Conservation (phyloP, 352 stramenopile genomes). For the Phytopythium oedochilum region DNA sequence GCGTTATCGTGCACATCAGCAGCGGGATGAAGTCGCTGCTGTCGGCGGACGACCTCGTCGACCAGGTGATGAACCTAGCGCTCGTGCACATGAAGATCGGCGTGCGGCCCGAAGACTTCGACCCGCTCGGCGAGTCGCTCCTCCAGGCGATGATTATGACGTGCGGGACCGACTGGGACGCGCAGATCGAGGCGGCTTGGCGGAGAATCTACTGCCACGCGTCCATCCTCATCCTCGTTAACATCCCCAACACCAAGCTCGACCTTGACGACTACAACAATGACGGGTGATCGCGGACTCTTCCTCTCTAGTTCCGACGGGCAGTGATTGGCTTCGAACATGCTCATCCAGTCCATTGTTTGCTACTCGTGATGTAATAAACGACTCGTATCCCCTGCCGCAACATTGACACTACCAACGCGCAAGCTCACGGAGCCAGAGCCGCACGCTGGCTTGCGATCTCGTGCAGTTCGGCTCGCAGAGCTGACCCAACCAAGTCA, state of each 20-base stretch:
- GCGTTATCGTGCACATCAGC: slow-evolving; percentile 60
- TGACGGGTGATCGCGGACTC: slow-evolving; percentile 1
- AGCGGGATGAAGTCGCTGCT: slow-evolving; percentile 61
- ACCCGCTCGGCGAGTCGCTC: slow-evolving; percentile 48
- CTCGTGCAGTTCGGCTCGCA: slow-evolving; percentile 39
- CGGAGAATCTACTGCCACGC: slow-evolving; percentile 58
- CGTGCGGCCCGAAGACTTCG: slow-evolving; percentile 61
- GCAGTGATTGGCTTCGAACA: not conserved
- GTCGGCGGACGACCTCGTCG: slow-evolving; percentile 43
- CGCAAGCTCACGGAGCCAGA: not conserved
- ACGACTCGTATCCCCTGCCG: not conserved
- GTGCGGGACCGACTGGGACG: slow-evolving; percentile 39
- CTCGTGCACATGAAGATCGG: slow-evolving; percentile 65
- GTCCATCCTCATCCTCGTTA: slow-evolving; percentile 57
- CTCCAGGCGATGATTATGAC: slow-evolving; percentile 58
- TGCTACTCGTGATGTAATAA: not conserved
- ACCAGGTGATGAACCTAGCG: slow-evolving; percentile 52
- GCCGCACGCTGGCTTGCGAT: slow-evolving; percentile 4
- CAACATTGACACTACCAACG: too few relatives aligned
- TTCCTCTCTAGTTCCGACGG: not conserved
- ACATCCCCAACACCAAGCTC: slow-evolving; percentile 43
- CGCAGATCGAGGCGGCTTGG: slow-evolving; percentile 44
- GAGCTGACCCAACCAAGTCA: slow-evolving; percentile 40
- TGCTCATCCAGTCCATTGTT: not conserved
- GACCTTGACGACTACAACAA: slow-evolving; percentile 42